These are phyloP conservation scores for Vigna nakashimae DNA, from an alignment of 306 rosid genomes.

Conservation along the genomic window DNA sequence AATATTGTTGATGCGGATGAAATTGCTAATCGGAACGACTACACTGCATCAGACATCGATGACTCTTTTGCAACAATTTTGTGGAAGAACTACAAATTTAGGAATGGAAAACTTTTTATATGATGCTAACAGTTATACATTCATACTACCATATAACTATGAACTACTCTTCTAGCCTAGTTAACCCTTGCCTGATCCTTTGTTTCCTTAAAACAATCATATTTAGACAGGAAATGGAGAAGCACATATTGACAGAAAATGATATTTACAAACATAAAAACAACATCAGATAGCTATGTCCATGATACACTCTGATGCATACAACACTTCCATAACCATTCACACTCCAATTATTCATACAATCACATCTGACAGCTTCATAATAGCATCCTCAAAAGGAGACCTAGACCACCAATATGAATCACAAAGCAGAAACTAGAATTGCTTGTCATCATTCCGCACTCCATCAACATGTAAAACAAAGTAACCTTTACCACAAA, in stretches of 20 bases:
- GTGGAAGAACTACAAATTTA: too few species aligned
- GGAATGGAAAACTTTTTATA: too few species aligned
- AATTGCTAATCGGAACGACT: too few species aligned
- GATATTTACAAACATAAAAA: constrained; percentile 34
- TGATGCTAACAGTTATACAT: too few species aligned
- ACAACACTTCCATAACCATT: constrained; percentile 22
- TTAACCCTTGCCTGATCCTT: neutral
- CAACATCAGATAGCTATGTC: constrained; percentile 4
- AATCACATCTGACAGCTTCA: constrained; percentile 43
- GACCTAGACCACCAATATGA: constrained; percentile 34
- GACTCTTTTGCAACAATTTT: too few species aligned
- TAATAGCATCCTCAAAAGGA: constrained; percentile 33
- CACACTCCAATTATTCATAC: constrained; percentile 51
- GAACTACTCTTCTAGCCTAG: too few species aligned
- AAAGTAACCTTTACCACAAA: constrained; percentile 50
- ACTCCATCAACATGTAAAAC: constrained; percentile 55
- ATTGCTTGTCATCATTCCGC: constrained; percentile 38
- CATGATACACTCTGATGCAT: constrained; percentile 33
- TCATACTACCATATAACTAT: too few species aligned
- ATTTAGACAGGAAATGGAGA: neutral
- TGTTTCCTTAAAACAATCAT: neutral
- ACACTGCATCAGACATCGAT: too few species aligned
- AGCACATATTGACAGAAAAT: constrained; percentile 23
- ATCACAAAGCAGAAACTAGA: constrained; percentile 44
- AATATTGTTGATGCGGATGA: too few species aligned